Evolutionary conservation across 768 basidiomycete genomes (phyloP), one percentile per base, ranked within the genome.

Genomic region (Tricholoma sp.): DNA sequence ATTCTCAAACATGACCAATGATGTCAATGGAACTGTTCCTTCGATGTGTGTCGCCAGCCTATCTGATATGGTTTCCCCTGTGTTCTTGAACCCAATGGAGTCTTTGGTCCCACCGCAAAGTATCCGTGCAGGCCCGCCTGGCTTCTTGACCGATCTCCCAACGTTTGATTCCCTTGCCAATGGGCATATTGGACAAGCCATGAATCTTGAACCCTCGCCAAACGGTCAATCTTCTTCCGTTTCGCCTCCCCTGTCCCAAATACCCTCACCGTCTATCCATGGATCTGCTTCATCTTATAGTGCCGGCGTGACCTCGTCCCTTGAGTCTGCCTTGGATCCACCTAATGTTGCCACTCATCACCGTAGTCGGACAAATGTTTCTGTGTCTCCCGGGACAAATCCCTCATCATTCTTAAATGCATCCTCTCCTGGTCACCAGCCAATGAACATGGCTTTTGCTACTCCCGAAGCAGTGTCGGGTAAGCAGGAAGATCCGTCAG

Each of bases 301-400:
- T 33, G 61, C 71, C 24, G 71, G 69, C 42, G 75, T 72, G 18
- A 66, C 74, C 15, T 78, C 77, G 0, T 77, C 80, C 28, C 69
- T 79, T 17, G 76, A 77, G 44, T 72, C 76, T 52, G 75, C 78
- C 20, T 71, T 80, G 50, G 76, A 77, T 60, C 73, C 72, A 28
- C 62, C 69, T 34, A 66, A 61, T 45, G 66, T 71, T 29, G 59
- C 69, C 12, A 65, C 61, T 17, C 47, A 47, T 47, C 66, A 59
- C 20, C 75, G 73, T 48, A 75, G 72, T 66, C 72, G 74, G 50
- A 71, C 74, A 33, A 75, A 73, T 60, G 72, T 76, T 33, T 73
- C 70, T 50, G 63, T 63, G 48, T 67, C 65, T 10, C 60, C 63
- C 28, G 59, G 53, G 50, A 54, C 60, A 29, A 37, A 58, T 31